Percentiles rank a stretch among this genome's conserved stretches.
Evolutionary conservation across 78 protist species (phyloP).

Genomic region (Dictyostelium purpureum): DNA sequence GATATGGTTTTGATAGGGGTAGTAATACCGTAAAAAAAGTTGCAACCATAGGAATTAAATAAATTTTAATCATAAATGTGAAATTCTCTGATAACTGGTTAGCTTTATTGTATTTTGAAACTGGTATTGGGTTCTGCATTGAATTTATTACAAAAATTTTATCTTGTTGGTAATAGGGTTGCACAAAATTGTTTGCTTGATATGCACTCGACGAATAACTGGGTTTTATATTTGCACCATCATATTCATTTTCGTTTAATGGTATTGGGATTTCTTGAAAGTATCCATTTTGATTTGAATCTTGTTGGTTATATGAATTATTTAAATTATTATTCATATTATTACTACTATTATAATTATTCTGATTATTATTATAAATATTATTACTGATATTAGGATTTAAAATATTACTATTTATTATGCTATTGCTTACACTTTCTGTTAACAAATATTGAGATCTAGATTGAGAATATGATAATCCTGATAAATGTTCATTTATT

Average conservation of each 20-base stretch:
- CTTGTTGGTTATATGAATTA: not conserved
- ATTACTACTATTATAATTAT: not conserved
- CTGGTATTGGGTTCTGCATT: not conserved
- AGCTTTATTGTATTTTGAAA: not conserved
- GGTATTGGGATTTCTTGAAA: constrained; percentile 3
- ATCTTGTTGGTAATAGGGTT: not conserved
- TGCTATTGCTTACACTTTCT: not conserved
- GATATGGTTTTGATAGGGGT: not conserved
- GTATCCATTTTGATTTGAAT: constrained; percentile 11
- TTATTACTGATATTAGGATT: too few species aligned
- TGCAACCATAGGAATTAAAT: constrained; percentile 27
- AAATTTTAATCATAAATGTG: not conserved
- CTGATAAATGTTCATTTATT: not conserved
- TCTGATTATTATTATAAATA: not conserved
- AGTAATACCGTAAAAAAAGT: constrained; percentile 3
- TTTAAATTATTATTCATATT: not conserved
- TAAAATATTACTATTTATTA: not conserved
- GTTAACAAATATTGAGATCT: not conserved
- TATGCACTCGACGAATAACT: not conserved
- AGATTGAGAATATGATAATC: constrained; percentile 1
- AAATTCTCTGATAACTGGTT: not conserved
- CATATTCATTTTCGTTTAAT: not conserved
- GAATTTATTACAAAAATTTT: not conserved
- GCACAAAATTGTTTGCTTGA: constrained; percentile 1
- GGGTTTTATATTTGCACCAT: constrained; percentile 16